Evolutionary conservation across 1,139 yeast species (phyloP), one percentile per base, ranked within the genome.

Genomic region (Lodderomyces oxycetoniae): DNA sequence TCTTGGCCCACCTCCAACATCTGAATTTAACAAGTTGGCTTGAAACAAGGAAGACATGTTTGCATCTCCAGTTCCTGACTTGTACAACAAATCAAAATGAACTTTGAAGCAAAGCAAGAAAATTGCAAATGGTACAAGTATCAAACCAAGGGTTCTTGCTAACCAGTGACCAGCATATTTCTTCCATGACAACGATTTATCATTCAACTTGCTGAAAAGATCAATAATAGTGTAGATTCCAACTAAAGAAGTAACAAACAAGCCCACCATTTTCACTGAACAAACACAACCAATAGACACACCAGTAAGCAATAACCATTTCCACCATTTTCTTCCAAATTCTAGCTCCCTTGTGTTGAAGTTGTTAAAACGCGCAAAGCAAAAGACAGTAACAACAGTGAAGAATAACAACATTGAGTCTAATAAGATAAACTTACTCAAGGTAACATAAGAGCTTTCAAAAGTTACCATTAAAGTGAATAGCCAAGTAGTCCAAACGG

Each of bases 1-100:
- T 59, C 95, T 70, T 45, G 98, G 95, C 17, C 96, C 96, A 37
- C 80, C 77, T 38, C 79, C 84, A 42, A 89, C 80, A 39, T 76
- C 78, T 23, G 91, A 77, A 26, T 95, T 95, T 30, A 68, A 62
- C 52, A 91, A 72, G 56, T 87, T 85, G 36, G 98, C 98, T 65
- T 91, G 98, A 76, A 91, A 91, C 45, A 93, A 69, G 0, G 97
- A 87, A 12, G 95, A 85, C 98, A 93, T 93, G 52, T 84, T 84
- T 32, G 96, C 93, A 57, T 91, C 97, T 44, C 98, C 98, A 13
- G 96, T 79, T 44, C 99, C 94, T 10, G 85, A 66, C 46, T 79
- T 81, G 47, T 75, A 76, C 47, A 83, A 67, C 39, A 83, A 63
- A 44, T 77, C 87, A 52, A 83, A 83, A 57, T 83, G 94, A 40